Evolutionary conservation across 1,284 basidiomycete species (phyloP).

Genomic region (Coniferiporia weirii): DNA sequence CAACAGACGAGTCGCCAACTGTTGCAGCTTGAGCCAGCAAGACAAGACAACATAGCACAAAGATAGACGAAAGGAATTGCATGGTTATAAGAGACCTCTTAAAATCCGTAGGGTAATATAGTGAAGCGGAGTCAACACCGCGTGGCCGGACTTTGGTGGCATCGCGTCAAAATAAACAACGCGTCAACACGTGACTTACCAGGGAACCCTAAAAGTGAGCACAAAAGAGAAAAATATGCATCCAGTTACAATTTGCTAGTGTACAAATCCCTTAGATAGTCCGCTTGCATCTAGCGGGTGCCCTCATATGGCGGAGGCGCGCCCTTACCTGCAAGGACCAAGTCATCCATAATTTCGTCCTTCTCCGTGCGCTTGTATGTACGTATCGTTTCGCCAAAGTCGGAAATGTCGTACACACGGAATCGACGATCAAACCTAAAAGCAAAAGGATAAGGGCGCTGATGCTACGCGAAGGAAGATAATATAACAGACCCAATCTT

Average conservation of each 20-base stretch:
- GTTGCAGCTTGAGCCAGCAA: conserved; percentile 13
- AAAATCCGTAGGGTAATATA: background rate
- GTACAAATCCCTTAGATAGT: background rate
- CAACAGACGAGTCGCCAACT: background rate
- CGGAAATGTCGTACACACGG: conserved; percentile 77
- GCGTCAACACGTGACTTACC: background rate
- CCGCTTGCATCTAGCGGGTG: background rate
- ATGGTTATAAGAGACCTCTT: background rate
- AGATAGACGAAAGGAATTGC: background rate
- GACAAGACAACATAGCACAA: background rate
- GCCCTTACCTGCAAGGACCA: conserved; percentile 49
- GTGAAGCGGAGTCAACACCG: background rate
- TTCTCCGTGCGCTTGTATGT: conserved; percentile 87
- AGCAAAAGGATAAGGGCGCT: background rate
- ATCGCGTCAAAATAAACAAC: background rate
- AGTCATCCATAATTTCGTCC: conserved; percentile 63
- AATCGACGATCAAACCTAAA: conserved; percentile 83
- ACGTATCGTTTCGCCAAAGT: conserved; percentile 84
- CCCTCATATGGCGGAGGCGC: conserved; percentile 19
- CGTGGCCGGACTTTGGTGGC: background rate
- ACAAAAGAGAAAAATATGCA: background rate
- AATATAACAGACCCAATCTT: conserved; percentile 51
- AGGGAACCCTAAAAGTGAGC: background rate
- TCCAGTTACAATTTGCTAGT: conserved; percentile 7
- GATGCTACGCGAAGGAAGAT: conserved; percentile 9